Evolutionary conservation across 2,329 filamentous ascomycete species (phyloP), one percentile per base, ranked within the genome.

Genomic region (Epichloe uncinata): DNA sequence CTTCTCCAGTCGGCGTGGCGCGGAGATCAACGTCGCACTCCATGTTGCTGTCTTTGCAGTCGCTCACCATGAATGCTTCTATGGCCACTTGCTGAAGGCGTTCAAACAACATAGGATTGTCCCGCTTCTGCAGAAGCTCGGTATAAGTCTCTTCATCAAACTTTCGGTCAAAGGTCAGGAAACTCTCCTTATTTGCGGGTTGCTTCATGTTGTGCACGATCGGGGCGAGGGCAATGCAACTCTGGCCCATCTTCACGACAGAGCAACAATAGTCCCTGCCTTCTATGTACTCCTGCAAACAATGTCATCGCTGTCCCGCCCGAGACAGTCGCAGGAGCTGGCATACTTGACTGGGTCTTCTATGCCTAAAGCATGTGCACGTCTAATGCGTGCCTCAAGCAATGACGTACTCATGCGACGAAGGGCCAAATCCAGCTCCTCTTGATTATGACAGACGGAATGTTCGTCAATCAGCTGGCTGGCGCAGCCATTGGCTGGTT

Each of bases 1-100:
- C 41, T 45, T 37, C 20, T 30, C 38, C 37, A 20, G 22, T 8
- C 20, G 37, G 15, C n/a, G 37, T 48, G 38, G 35, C 38, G 30
- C 46, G 46, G 22, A 48, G 37, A 42, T 48, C 46, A 7, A 48
- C 46, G 5, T 42, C 30, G 26, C 45, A 47, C 12, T 38, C 46
- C 46, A 12, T 35, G 6, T 42, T 22, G 7, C n/a, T 33, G 3
- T 9, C 30, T 30, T 4, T 42, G 26, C 38, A 42, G 38, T 16
- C 33, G 38, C 38, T 48, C 5, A 42, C 38, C 8, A n/a, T 12
- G 13, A 34, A 48, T 9, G 46, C 47, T 38, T 44, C 47, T 20
- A 44, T 38, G 33, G 47, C 22, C 12, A 18, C 22, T 20, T 16
- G 26, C 35, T 48, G 46, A 15, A 42, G 20, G 20, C 33, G 20